Evolutionary conservation across 306 rosid species (phyloP), one percentile per base, ranked within the genome.

Genomic region (Medicago arabica): DNA sequence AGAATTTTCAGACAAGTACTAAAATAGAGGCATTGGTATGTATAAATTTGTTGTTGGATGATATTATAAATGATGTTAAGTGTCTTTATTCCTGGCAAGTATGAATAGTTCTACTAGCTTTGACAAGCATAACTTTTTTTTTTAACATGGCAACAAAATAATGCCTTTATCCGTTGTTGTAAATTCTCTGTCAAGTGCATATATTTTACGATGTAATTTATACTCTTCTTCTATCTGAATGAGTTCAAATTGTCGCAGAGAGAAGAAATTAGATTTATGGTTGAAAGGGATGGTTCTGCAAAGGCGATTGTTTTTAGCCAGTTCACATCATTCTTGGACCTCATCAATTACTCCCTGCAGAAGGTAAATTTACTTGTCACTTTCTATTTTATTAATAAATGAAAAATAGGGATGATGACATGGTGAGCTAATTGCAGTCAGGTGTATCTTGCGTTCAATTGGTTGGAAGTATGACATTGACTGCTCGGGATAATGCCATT

Each of bases 21-120:
- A 95, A 95, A 86, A 95, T 90, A 68, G 98, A 95, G 85, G 97
- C 98, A 41, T 81, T 95, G 97, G 98, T 95, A 90, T 58, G 96
- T 85, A 63, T 78, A 41, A 31, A 51, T 12, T 67, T 53, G 15
- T 44, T 58, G 39, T 70, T 40, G 13, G 44, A 58, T 58, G 7
- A 12, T 23, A 23, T 41, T 38, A 43, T 70, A 60, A 8, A 31
- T 31, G 53, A 21, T 60, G 16, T 70, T 46, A 66, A 40, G 50
- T 12, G 50, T 50, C 58, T 71, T 63, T 31, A 28, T 54, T 21
- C 67, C 7, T 71, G 60, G 53, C 71, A 75, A 38, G 51, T 61
- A 51, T 41, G 72, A 67, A 60, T 54, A 34, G 67, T 54, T 28
- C 31, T 28, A 28, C 31, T 63, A 51, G 59, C 63, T 58, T 11